A percentile compares a stretch with the other conserved stretches of the same genome.
These are phyloP conservation scores for Chalciporus piperatus DNA, from an alignment of 768 basidiomycete genomes.

Conservation along the genomic window DNA sequence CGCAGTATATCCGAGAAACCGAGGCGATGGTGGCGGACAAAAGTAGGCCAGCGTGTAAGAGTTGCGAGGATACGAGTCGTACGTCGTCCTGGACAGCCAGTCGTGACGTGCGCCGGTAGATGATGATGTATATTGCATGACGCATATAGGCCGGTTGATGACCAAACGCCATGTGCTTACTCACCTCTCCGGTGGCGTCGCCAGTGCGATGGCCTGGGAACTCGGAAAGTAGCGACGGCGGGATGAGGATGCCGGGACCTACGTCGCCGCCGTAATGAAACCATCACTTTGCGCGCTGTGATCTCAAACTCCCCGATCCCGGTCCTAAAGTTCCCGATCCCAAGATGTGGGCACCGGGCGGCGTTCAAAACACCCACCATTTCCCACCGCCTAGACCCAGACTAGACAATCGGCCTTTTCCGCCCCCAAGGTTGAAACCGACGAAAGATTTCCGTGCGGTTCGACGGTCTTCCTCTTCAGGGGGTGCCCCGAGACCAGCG, in stretches of 20 bases:
- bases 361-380: constrained; percentile 31
- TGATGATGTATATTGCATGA: neutral
- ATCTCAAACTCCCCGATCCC: neutral
- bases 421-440: constrained; percentile 16
- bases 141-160: neutral
- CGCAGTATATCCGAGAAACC: constrained; percentile 10
- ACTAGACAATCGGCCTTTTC: constrained; percentile 18
- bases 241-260: constrained; percentile 6
- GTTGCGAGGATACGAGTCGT: constrained; percentile 9
- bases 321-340: neutral
- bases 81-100: neutral
- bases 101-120: neutral
- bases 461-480: constrained; percentile 41
- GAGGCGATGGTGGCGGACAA: constrained; percentile 1
- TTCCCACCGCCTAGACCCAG: constrained; percentile 31
- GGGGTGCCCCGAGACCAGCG: constrained; percentile 64
- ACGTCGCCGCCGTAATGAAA: constrained; percentile 1
- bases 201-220: neutral
- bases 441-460: constrained; percentile 18
- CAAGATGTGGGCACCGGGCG: neutral
- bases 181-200: constrained; percentile 19
- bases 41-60: neutral
- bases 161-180: constrained; percentile 12
- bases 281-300: constrained; percentile 3
- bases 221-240: constrained; percentile 4